phyloP scores from a whole-genome alignment of 2,329 filamentous ascomycete genomes.

The Penicillium sp. region DNA sequence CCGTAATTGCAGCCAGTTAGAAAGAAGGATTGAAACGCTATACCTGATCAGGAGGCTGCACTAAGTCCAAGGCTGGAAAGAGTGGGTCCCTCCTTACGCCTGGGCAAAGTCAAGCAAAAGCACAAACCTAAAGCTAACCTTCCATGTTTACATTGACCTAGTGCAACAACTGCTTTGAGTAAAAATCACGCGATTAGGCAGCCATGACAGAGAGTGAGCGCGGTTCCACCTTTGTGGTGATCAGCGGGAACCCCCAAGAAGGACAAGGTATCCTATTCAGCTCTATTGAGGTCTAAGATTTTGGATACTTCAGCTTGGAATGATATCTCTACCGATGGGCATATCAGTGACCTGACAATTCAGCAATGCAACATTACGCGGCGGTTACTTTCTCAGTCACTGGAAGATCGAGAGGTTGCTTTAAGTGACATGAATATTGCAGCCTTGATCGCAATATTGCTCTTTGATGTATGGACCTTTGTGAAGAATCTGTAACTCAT shows the following conservation, averaged over 20 bases:
- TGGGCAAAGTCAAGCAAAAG: too few species aligned
- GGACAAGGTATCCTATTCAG: conserved; percentile 10
- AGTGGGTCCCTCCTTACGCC: neutral
- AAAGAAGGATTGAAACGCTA: conserved; percentile 5
- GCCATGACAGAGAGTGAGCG: neutral
- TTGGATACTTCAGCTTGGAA: conserved; percentile 22
- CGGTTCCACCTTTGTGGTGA: neutral
- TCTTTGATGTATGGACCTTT: conserved; percentile 1
- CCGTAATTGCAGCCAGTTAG: neutral
- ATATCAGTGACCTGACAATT: conserved; percentile 15
- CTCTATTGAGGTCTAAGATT: conserved; percentile 23
- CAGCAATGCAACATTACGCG: conserved; percentile 17
- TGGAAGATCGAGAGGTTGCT: conserved; percentile 2
- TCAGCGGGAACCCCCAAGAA: neutral
- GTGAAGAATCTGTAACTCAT: neutral
- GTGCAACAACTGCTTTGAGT: conserved; percentile 4
- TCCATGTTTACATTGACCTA: neutral
- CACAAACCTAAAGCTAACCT: neutral
- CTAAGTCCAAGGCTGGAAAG: conserved; percentile 22
- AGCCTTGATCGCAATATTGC: conserved; percentile 2
- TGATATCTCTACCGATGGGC: conserved; percentile 11
- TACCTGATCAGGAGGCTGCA: conserved; percentile 29
- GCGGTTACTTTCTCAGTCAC: conserved; percentile 5
- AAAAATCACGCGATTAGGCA: too few species aligned
- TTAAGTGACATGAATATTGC: conserved; percentile 6